Evolutionary conservation across 164 flowering plant genomes (phyloP), one percentile per base, ranked within the genome.

Genomic region (Magnolia sinica): DNA sequence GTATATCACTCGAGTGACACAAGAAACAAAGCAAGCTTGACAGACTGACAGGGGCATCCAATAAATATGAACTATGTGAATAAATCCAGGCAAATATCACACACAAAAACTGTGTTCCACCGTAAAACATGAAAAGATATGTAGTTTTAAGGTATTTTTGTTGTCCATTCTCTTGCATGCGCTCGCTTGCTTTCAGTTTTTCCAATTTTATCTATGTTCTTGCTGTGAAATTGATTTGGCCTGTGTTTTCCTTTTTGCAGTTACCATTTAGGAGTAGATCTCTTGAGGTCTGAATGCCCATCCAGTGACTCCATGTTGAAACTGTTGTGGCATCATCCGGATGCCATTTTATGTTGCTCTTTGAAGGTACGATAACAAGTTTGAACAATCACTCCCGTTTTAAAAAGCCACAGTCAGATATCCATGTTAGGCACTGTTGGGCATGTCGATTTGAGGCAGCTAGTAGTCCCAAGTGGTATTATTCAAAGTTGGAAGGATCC

Each of bases 301-400:
- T 83, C 78, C 31, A 84, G 88, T 55, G 96, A 91, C 50, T 80
- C 88, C 1, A 23, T 90, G 61, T 76, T 96, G 79, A 94, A 91
- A 80, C 76, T 83, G 76, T 88, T 96, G 18, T 96, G 99, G 99
- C 88, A 92, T 68, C 98, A 94, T 77, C 91, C 80, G 51, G 97
- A 96, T 86, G 98, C 99, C 11, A 87, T 96, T 31, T 82, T 94
- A 78, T 96, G 99, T 84, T 94, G 98, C 88, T 92, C 98, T 11
- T 70, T 93, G 81, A 91, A 91, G 99, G 99, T 73, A 61, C 9
- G 18, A 3, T 31, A 4, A 13, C 49, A 50, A 49, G 23, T 2
- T 19, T 49, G 55, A 49, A 22, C 24, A 19, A 52, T 7, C 19
- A 20, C 10, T 70, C 14, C 3, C 4, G 11, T 50, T 49, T 64